A percentile compares a stretch with the other conserved stretches of the same genome.
Conservation (phyloP, 805 yeast species). For the Candida caryicola region DNA sequence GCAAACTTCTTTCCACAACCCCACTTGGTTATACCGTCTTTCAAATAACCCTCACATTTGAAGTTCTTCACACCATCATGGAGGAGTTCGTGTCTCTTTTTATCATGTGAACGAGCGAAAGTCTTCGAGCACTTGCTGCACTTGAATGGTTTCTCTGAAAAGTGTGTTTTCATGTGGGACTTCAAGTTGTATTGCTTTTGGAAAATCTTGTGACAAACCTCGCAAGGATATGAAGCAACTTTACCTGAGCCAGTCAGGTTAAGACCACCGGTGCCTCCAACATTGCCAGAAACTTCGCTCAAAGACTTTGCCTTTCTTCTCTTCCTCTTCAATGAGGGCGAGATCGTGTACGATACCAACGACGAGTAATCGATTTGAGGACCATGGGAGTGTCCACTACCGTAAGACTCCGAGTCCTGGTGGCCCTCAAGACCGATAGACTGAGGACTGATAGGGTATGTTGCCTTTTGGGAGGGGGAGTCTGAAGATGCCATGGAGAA, state of each 20-base stretch:
- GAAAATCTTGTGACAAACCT: constrained; percentile 44
- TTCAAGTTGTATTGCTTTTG: constrained; percentile 49
- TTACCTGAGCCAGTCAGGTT: constrained; percentile 1
- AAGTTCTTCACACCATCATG: constrained; percentile 72
- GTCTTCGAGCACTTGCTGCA: constrained; percentile 64
- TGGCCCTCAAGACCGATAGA: constrained; percentile 2
- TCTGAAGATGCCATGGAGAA: constrained; percentile 1
- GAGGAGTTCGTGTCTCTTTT: constrained; percentile 71
- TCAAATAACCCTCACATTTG: constrained; percentile 59
- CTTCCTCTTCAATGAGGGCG: constrained; percentile 25
- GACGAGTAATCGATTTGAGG: constrained; percentile 31
- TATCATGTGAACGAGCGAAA: constrained; percentile 76
- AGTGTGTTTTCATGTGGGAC: constrained; percentile 52
- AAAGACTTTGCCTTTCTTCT: constrained; percentile 10
- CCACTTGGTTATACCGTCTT: constrained; percentile 61
- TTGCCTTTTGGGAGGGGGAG: constrained; percentile 1
- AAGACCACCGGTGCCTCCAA: background rate
- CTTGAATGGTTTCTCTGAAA: constrained; percentile 66
- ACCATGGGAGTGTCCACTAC: constrained; percentile 1
- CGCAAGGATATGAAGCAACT: constrained; percentile 33
- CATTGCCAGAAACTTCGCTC: constrained; percentile 2
- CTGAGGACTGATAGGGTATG: constrained; percentile 7
- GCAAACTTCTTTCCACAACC: constrained; percentile 76
- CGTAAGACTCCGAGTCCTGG: constrained; percentile 1
- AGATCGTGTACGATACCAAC: constrained; percentile 32